A percentile compares a stretch with the other conserved stretches of the same genome.
phyloP scores from a whole-genome alignment of 495 filamentous ascomycete genomes.

The Penicillium lividum region DNA sequence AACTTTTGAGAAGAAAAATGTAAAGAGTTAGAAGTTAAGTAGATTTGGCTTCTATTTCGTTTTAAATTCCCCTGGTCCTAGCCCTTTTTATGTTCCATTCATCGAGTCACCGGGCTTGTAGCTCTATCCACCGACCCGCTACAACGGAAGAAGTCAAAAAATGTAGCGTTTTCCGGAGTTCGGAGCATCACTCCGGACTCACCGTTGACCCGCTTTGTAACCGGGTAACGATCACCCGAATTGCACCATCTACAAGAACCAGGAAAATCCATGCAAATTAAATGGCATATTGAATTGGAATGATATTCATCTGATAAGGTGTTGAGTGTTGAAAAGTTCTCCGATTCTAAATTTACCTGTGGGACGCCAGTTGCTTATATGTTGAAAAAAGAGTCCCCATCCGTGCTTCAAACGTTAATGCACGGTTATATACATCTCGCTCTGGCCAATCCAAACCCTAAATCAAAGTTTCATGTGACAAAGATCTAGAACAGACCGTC shows the following conservation, averaged over 20 bases:
- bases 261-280: background rate
- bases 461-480: background rate
- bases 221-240: conserved; percentile 23
- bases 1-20: background rate
- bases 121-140: conserved; percentile 20
- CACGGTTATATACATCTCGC: conserved; percentile 5
- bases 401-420: background rate
- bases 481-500: conserved; percentile 81
- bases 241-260: conserved; percentile 17
- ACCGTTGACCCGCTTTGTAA: conserved; percentile 12
- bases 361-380: conserved; percentile 23
- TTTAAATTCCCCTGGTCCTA: background rate
- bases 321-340: conserved; percentile 24
- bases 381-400: conserved; percentile 20
- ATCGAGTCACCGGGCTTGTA: conserved; percentile 20
- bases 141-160: conserved; percentile 3
- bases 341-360: conserved; percentile 19
- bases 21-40: background rate
- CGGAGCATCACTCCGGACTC: conserved; percentile 24
- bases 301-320: background rate
- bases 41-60: background rate
- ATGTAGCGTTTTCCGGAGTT: conserved; percentile 21
- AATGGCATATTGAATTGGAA: background rate
- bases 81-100: conserved; percentile 15
- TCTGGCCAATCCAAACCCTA: background rate